Evolutionary conservation across 2,329 filamentous ascomycete species (phyloP).

Genomic region (Aspergillus jensenii): DNA sequence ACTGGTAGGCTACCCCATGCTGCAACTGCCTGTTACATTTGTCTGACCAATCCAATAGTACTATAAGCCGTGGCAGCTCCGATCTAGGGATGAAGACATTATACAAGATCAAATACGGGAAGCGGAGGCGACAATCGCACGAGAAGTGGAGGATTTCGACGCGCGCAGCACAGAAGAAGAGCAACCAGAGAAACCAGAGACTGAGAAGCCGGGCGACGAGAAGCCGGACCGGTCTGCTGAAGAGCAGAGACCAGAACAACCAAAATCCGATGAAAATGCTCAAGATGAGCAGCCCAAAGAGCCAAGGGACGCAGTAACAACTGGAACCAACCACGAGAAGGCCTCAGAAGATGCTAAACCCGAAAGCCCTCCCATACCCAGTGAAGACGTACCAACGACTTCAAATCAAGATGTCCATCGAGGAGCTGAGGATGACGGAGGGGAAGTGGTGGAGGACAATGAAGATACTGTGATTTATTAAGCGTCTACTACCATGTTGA

Average conservation of each 20-base stretch:
- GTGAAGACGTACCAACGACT: conserved; percentile 28
- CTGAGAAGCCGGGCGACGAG: conserved; percentile 1
- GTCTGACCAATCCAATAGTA: conserved; percentile 55
- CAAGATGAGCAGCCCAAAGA: conserved; percentile 38
- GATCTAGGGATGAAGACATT: conserved; percentile 64
- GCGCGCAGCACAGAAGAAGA: conserved; percentile 41
- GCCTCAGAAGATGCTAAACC: conserved; percentile 12
- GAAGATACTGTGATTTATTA: conserved; percentile 92
- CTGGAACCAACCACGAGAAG: conserved; percentile 21
- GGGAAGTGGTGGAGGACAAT: conserved; percentile 77
- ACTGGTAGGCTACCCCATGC: conserved; percentile 58
- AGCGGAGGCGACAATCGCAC: conserved; percentile 62
- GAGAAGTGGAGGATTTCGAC: conserved; percentile 65
- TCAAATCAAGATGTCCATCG: conserved; percentile 43
- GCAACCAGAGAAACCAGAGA: conserved; percentile 2
- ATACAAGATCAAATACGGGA: conserved; percentile 71
- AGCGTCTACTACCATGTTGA: background rate
- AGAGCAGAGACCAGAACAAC: conserved; percentile 26
- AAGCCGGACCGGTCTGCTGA: conserved; percentile 27
- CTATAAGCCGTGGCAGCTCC: conserved; percentile 80
- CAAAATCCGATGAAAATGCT: conserved; percentile 15
- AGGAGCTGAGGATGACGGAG: conserved; percentile 65
- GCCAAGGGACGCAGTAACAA: conserved; percentile 41
- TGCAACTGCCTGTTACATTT: background rate
- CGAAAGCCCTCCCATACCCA: conserved; percentile 30